A percentile compares a stretch with the other conserved stretches of the same genome.
These are phyloP conservation scores for Amniculicola lignicola DNA, from an alignment of 495 filamentous ascomycete species.

Conservation along the genomic window DNA sequence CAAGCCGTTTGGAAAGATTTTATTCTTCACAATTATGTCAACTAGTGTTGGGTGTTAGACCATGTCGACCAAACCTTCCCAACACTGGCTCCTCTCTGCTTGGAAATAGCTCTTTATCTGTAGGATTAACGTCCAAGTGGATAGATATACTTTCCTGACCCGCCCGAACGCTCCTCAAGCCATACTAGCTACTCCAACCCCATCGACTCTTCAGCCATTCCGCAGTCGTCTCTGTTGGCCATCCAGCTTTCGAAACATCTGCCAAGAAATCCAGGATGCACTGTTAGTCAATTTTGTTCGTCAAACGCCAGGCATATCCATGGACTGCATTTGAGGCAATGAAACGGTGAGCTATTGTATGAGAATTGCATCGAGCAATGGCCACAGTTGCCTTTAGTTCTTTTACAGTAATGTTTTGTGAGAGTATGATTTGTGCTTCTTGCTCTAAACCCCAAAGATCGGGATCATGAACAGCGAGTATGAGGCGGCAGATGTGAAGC, in stretches of 20 bases:
- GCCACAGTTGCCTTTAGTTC: background rate
- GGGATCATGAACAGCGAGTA: background rate
- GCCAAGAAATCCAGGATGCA: background rate
- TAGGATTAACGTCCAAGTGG: too few species aligned
- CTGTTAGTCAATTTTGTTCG: background rate
- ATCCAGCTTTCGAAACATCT: background rate
- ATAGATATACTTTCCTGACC: background rate
- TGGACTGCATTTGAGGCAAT: background rate
- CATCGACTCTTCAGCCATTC: background rate
- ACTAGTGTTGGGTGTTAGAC: too few species aligned
- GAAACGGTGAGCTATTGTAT: background rate
- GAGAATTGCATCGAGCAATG: background rate
- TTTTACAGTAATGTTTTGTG: background rate
- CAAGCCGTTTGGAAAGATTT: too few species aligned
- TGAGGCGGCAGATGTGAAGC: background rate
- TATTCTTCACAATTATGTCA: too few species aligned
- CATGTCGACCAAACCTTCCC: too few species aligned
- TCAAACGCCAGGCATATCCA: background rate
- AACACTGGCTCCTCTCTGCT: too few species aligned
- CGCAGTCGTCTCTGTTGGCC: background rate
- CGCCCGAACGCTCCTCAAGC: background rate
- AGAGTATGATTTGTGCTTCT: background rate
- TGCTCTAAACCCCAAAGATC: background rate
- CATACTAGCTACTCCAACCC: background rate
- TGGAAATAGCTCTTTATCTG: too few species aligned